Percentiles rank a stretch among this genome's conserved stretches.
These are phyloP conservation scores for Xylariaceae sp. DNA, from an alignment of 2,329 filamentous ascomycete species.

Conservation along the genomic window DNA sequence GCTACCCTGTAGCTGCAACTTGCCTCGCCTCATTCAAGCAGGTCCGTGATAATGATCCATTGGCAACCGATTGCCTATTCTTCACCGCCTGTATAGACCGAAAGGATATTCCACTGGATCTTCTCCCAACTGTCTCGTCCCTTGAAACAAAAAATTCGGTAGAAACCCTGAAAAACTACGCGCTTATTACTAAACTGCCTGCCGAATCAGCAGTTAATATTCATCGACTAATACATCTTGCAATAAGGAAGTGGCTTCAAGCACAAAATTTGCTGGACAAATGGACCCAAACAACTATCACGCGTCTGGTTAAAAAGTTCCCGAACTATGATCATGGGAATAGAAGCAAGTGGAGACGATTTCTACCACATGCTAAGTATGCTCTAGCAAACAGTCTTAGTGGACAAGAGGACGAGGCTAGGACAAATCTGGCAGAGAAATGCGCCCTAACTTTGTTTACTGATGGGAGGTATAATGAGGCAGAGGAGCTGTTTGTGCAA, in stretches of 20 bases:
- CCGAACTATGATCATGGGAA: background rate
- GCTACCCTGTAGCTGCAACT: too few species aligned
- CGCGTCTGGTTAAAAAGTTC: background rate
- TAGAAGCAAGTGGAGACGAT: background rate
- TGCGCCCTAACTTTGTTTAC: background rate
- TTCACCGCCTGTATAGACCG: too few species aligned
- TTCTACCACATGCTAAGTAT: background rate
- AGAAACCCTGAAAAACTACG: background rate
- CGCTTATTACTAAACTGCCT: background rate
- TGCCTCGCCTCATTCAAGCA: too few species aligned
- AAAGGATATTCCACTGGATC: too few species aligned
- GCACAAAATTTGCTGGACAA: background rate
- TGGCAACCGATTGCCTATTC: too few species aligned
- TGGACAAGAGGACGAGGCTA: background rate
- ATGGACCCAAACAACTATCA: background rate
- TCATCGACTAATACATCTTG: background rate
- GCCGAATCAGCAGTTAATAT: background rate
- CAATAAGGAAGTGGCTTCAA: background rate
- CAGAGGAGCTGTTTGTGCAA: background rate
- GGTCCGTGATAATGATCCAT: too few species aligned
- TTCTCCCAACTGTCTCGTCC: too few species aligned
- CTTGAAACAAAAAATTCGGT: too few species aligned
- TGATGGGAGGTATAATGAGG: conserved; percentile 1
- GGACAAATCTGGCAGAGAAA: background rate
- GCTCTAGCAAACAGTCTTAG: background rate